Conservation (phyloP, 176 grass and related monocot species). For the Panicum miliaceum region DNA sequence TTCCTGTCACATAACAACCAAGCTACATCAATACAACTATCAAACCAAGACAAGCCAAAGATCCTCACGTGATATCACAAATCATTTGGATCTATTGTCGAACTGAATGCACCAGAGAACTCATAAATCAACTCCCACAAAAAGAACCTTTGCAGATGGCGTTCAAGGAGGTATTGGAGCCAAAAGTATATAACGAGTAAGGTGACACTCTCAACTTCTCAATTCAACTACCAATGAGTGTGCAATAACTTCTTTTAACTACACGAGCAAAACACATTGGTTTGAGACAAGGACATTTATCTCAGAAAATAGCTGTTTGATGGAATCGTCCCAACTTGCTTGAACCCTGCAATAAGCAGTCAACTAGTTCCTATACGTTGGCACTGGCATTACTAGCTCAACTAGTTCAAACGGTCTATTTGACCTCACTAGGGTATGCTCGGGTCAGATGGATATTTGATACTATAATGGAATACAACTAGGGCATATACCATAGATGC, state of each 20-base stretch:
- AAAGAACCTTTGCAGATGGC: not conserved
- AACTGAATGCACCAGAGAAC: slow-evolving; percentile 9
- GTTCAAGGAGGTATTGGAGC: not conserved
- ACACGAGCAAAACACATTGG: not conserved
- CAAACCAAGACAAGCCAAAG: not conserved
- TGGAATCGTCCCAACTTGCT: not conserved
- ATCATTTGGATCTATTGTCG: slow-evolving; percentile 21
- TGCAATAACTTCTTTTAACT: slow-evolving; percentile 17
- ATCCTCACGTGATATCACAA: not conserved
- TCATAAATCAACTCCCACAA: not conserved
- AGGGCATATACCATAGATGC: not conserved
- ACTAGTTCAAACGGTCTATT: slow-evolving; percentile 20
- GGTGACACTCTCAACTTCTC: not conserved
- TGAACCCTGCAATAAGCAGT: not conserved
- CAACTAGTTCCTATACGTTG: not conserved
- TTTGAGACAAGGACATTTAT: not conserved
- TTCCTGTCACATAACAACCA: not conserved
- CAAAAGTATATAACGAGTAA: not conserved
- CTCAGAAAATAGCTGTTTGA: not conserved
- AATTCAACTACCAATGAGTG: not conserved
- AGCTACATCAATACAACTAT: not conserved
- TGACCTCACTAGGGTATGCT: not conserved
- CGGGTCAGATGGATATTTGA: not conserved
- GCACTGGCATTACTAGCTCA: slow-evolving; percentile 5
- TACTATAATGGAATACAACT: not conserved